A percentile compares a stretch with the other conserved stretches of the same genome.
phyloP scores from a whole-genome alignment of 2,329 filamentous ascomycete species.

The Dryadomyces quercivorus region DNA sequence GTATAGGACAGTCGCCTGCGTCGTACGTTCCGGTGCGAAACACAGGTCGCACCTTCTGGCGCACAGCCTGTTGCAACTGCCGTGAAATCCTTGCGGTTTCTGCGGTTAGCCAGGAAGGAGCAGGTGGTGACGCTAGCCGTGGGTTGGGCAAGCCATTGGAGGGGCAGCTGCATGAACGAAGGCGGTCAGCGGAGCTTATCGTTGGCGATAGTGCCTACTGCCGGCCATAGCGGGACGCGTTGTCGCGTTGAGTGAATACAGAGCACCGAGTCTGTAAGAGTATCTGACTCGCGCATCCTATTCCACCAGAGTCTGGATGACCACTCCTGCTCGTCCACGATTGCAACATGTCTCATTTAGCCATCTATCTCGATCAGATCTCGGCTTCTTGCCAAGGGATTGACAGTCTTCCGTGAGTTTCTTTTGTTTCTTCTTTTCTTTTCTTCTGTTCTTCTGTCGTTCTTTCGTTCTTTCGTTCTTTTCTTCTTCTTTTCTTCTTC shows the following conservation, averaged over 20 bases:
- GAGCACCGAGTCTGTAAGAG: too few species aligned
- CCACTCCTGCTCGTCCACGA: not conserved
- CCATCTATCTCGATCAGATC: slow-evolving; percentile 65
- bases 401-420: slow-evolving; percentile 55
- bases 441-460: not conserved
- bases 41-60: not conserved
- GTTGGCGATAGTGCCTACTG: not conserved
- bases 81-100: slow-evolving; percentile 1
- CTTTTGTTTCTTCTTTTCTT: not conserved
- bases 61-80: not conserved
- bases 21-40: too few species aligned
- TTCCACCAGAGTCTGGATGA: too few species aligned
- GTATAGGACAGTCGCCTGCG: too few species aligned
- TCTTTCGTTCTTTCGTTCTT: not conserved
- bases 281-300: too few species aligned
- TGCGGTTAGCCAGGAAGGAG: slow-evolving; percentile 7
- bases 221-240: not conserved
- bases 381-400: slow-evolving; percentile 65
- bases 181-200: not conserved
- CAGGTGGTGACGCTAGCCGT: not conserved
- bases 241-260: not conserved
- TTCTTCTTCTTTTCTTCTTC: too few species aligned
- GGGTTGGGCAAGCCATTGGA: not conserved
- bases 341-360: slow-evolving; percentile 53
- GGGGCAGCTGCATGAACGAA: not conserved